phyloP scores from a whole-genome alignment of 192 early-diverging fungal species.

The Coemansia sp. region DNA sequence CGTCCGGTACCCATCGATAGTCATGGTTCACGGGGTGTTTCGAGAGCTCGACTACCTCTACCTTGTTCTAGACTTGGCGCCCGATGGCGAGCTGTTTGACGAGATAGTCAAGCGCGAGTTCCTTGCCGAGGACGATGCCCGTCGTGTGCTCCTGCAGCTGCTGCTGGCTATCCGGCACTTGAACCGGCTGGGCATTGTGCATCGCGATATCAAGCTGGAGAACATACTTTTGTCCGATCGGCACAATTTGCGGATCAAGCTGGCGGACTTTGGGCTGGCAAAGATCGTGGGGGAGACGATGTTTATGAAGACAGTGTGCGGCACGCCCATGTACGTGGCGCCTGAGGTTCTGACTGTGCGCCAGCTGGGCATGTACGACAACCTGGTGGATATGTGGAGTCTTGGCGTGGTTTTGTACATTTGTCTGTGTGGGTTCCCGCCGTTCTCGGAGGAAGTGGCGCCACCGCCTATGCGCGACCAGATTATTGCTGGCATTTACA shows the following conservation, averaged over 20 bases:
- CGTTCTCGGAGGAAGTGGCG: conserved; percentile 69
- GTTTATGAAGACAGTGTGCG: conserved; percentile 85
- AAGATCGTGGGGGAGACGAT: conserved; percentile 70
- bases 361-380: conserved; percentile 69
- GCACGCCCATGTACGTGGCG: conserved; percentile 87
- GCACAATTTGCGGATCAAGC: conserved; percentile 69
- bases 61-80: conserved; percentile 59
- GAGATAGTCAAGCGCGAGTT: conserved; percentile 75
- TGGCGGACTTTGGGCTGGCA: conserved; percentile 95
- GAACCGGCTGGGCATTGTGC: conserved; percentile 65
- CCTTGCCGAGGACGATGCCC: conserved; percentile 74
- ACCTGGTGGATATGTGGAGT: conserved; percentile 89
- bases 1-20: conserved; percentile 47
- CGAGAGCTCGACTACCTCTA: conserved; percentile 51
- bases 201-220: conserved; percentile 81
- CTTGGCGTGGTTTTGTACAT: conserved; percentile 94
- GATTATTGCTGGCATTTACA: conserved; percentile 66
- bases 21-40: conserved; percentile 52
- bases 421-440: conserved; percentile 84
- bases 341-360: conserved; percentile 83
- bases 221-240: conserved; percentile 69
- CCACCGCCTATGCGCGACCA: conserved; percentile 63
- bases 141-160: conserved; percentile 76
- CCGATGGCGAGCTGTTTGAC: conserved; percentile 92
- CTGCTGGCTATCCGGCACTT: conserved; percentile 73